A percentile compares a stretch with the other conserved stretches of the same genome.
Evolutionary conservation across 176 grass and related monocot genomes (phyloP).

Genomic region (Stipa capillata): DNA sequence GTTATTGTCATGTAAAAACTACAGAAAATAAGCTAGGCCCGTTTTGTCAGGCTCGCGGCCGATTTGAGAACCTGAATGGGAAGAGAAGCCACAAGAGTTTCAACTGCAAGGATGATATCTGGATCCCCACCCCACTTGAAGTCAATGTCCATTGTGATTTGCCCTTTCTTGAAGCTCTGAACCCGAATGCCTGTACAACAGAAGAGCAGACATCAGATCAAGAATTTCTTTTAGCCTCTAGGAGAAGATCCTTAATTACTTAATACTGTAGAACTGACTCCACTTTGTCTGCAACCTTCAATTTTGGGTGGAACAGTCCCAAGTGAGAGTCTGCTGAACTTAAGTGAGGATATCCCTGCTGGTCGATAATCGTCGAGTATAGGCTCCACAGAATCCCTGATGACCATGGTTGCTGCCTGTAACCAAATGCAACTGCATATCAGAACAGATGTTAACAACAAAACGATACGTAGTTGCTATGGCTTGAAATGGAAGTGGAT

Average conservation of each 20-base stretch:
- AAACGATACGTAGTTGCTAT: neutral
- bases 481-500: neutral
- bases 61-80: conserved; percentile 77
- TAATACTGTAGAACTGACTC: neutral
- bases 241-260: neutral
- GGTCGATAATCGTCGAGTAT: conserved; percentile 84
- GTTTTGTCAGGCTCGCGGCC: neutral
- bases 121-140: conserved; percentile 93
- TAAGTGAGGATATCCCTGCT: conserved; percentile 78
- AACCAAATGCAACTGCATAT: conserved; percentile 13
- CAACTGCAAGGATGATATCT: conserved; percentile 89
- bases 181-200: conserved; percentile 63
- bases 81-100: conserved; percentile 95
- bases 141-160: conserved; percentile 92
- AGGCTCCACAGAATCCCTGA: conserved; percentile 88
- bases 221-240: neutral
- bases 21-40: neutral
- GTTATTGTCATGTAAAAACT: neutral
- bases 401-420: conserved; percentile 90
- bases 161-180: conserved; percentile 77
- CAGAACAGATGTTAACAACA: neutral
- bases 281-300: conserved; percentile 50
- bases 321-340: conserved; percentile 89
- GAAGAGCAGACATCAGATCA: neutral
- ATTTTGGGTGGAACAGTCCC: conserved; percentile 89